Base-by-base conservation (phyloP, 2,329 filamentous ascomycete genomes). In the Hortaea sp. region DNA sequence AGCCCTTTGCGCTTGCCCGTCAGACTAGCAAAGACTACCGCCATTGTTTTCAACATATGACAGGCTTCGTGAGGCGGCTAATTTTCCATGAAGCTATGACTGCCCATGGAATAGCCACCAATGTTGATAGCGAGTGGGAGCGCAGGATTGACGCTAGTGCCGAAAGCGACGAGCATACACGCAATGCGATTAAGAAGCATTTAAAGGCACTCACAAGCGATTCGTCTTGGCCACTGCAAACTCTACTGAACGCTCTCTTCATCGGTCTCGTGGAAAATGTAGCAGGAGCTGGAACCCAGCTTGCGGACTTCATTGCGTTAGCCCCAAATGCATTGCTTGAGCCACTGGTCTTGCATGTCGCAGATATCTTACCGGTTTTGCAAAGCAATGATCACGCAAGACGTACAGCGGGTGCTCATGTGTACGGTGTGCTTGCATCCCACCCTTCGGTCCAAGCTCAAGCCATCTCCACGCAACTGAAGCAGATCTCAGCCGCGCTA, bases 41-140 rank as follows among this genome's bases (percentile, higher is more conserved):
- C 11, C 42, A 50, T n/a, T 56, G 55, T 6, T 62, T 58, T 38
- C 43, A 47, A 1, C 45, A 53, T 20, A 58, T 62, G 54, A 55
- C 57, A 6, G 49, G 55, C 1, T 63, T 60, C 47, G 52, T 55
- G 4, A 73, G 79, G 12, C 75, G 77, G 46, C 71, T 84, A 29
- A 66, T 84, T 4, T 66, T 83, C 32, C 71, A 76, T 53, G 69
- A 78, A 57, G 78, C 80, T 37, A 64, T 82, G 28, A 48, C 46
- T 7, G 34, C 56, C 20, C 61, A 66, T 9, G 68, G 69, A 9
- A 59, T 63, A 1, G 65, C 73, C 10, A 49, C 56, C 11, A 60
- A 63, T 3, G 63, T 75, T 27, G 84, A 90, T 54, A 80, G 84
- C 40, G 85, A 90, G 51, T 97, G 92, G 92, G 84, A 88, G 61